Conservation (phyloP, 176 grass and related monocot genomes). For the Musa acuminata region DNA sequence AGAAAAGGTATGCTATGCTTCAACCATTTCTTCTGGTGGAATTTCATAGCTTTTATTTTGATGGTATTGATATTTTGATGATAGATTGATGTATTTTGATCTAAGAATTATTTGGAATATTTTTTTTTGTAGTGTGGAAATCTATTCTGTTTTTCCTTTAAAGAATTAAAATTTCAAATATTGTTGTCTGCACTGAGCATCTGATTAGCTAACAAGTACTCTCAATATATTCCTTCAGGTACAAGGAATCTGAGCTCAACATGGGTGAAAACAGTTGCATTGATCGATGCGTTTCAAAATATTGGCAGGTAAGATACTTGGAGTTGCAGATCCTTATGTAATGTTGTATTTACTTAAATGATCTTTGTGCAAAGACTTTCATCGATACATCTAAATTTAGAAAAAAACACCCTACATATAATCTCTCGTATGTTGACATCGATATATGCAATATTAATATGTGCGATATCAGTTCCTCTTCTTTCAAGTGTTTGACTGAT, state of each 20-base stretch:
- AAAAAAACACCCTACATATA: not conserved
- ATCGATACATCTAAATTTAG: not conserved
- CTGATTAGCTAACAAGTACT: not conserved
- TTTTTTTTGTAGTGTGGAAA: not conserved
- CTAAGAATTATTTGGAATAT: not conserved
- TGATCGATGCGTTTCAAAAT: slow-evolving; percentile 89
- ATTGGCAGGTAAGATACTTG: slow-evolving; percentile 70
- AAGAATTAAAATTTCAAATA: slow-evolving; percentile 2
- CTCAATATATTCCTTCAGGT: slow-evolving; percentile 31
- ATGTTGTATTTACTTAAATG: not conserved
- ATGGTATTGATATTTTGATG: not conserved
- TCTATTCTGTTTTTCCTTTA: not conserved
- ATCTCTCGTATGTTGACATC: not conserved
- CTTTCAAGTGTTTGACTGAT: too few species aligned
- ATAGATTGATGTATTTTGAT: not conserved
- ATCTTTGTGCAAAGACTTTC: not conserved
- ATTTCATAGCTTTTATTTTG: not conserved
- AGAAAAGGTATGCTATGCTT: slow-evolving; percentile 56
- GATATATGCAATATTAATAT: too few species aligned
- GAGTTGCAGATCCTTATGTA: not conserved
- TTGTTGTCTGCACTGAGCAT: not conserved
- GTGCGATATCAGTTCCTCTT: too few species aligned
- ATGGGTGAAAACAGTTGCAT: slow-evolving; percentile 99
- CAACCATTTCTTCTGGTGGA: not conserved
- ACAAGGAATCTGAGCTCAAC: slow-evolving; percentile 95